Base-by-base conservation (phyloP, 2,329 filamentous ascomycete genomes). In the Pseudopyricularia cyperi region DNA sequence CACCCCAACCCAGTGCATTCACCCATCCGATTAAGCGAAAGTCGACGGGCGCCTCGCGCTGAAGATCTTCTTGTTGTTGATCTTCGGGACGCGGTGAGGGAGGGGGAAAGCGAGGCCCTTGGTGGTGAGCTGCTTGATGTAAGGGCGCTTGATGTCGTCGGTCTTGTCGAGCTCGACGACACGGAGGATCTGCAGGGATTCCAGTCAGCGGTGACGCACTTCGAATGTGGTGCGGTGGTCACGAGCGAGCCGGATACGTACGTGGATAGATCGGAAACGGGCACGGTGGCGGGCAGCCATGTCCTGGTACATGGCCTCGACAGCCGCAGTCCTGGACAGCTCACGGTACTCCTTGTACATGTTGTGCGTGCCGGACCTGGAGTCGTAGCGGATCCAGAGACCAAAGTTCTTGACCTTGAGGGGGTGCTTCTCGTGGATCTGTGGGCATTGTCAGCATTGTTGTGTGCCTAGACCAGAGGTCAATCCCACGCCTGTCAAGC, bases 261-360 rank as follows among this genome's bases (percentile, higher is more conserved):
- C 91, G 83, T 96, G 90, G 72, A 98, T 93, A 64, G 88, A 94
- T 76, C 93, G 84, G 82, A 98, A 98, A 68, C 93, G 88, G 69
- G 93, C 85, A 71, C 88, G 89, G 84, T 98, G 93, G 73, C 93
- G 89, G 73, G 94, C 91, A 65, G 93, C 89, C 93, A 98, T 97
- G 80, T 98, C 93, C 76, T 93, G 87, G 86, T 98, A 98, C 71
- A 98, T 83, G 63, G 91, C 77, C 77, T 97, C 87, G 68, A 97
- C 91, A 62, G 93, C 93, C 63, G 93, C 91, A 68, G 85, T 87
- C 75, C 93, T 83, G 71, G 87, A 91, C 82, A 97, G 87, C 82
- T 97, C 93, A 72, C 93, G 88, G 87, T 96, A 97, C 85, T 98
- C 93, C 85, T 97, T 97, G 89, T 98, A 98, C 93, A 98, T 98